A percentile compares a stretch with the other conserved stretches of the same genome.
Conservation (phyloP, 169 alveolate genomes). For the Plasmodium ovale region DNA sequence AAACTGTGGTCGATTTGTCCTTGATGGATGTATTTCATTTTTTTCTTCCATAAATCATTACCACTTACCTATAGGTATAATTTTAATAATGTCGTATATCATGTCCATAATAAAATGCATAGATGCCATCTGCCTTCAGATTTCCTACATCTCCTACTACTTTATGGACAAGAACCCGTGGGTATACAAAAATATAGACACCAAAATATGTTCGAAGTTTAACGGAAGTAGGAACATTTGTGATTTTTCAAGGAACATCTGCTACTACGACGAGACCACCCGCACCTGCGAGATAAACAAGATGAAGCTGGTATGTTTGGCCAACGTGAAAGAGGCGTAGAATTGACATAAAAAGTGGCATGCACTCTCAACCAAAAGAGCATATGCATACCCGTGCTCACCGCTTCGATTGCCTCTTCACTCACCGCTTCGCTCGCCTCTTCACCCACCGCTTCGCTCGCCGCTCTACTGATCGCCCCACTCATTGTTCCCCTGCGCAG, state of each 20-base stretch:
- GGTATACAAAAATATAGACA: slow-evolving; percentile 45
- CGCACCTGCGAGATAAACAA: slow-evolving; percentile 34
- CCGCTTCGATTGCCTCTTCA: neutral
- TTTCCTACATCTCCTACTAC: slow-evolving; percentile 22
- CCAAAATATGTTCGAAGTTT: slow-evolving; percentile 54
- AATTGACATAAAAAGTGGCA: neutral
- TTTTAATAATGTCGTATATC: slow-evolving; percentile 32
- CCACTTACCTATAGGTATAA: slow-evolving; percentile 39
- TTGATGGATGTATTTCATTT: slow-evolving; percentile 65
- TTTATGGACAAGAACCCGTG: slow-evolving; percentile 26
- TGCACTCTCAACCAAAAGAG: neutral
- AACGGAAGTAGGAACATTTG: slow-evolving; percentile 55
- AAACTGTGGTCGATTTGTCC: slow-evolving; percentile 44
- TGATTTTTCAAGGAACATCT: slow-evolving; percentile 30
- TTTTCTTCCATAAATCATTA: slow-evolving; percentile 24
- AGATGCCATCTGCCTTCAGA: slow-evolving; percentile 22
- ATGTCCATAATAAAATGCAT: slow-evolving; percentile 52
- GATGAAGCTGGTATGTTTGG: slow-evolving; percentile 22
- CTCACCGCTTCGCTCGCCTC: neutral
- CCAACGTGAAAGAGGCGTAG: neutral
- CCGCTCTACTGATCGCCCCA: neutral
- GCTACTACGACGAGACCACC: slow-evolving; percentile 32
- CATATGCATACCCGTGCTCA: neutral
- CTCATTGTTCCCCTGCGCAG: slow-evolving; percentile 3
- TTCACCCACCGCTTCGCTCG: neutral